Conservation (phyloP, 257 asterid species). For the Galeopsis tetrahit region DNA sequence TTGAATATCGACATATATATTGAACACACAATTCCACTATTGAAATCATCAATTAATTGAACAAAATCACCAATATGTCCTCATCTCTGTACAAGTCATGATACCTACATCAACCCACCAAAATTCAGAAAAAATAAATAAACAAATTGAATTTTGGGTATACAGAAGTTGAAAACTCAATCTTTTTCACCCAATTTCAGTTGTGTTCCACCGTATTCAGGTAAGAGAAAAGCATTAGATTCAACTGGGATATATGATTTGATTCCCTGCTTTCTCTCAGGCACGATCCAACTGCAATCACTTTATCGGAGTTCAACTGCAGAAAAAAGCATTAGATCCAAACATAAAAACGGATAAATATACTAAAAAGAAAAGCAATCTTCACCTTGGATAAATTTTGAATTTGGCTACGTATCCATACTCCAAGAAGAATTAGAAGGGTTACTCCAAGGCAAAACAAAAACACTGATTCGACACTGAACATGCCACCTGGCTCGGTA, state of each 20-base stretch:
- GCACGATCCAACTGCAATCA: conserved; percentile 88
- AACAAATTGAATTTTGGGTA: not conserved
- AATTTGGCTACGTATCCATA: conserved; percentile 71
- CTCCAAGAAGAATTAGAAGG: conserved; percentile 64
- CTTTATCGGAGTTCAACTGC: conserved; percentile 88
- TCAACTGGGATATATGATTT: conserved; percentile 73
- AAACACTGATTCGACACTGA: conserved; percentile 95
- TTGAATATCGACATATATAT: too few relatives aligned
- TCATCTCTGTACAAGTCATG: conserved; percentile 70
- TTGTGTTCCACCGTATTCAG: conserved; percentile 92
- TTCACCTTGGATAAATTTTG: conserved; percentile 81
- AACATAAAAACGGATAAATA: too few relatives aligned
- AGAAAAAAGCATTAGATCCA: too few relatives aligned
- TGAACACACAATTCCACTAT: not conserved
- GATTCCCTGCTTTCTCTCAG: conserved; percentile 55
- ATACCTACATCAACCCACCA: conserved; percentile 48
- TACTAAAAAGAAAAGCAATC: conserved; percentile 7
- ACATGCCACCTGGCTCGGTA: conserved; percentile 74
- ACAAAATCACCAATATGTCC: conserved; percentile 65
- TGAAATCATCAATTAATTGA: conserved; percentile 39
- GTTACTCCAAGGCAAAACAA: conserved; percentile 83
- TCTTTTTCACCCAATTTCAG: conserved; percentile 89
- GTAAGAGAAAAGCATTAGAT: conserved; percentile 86
- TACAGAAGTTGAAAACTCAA: conserved; percentile 41
- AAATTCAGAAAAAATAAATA: not conserved